phyloP scores from a whole-genome alignment of 148 eudicot genomes.

The Cornus suecica region DNA sequence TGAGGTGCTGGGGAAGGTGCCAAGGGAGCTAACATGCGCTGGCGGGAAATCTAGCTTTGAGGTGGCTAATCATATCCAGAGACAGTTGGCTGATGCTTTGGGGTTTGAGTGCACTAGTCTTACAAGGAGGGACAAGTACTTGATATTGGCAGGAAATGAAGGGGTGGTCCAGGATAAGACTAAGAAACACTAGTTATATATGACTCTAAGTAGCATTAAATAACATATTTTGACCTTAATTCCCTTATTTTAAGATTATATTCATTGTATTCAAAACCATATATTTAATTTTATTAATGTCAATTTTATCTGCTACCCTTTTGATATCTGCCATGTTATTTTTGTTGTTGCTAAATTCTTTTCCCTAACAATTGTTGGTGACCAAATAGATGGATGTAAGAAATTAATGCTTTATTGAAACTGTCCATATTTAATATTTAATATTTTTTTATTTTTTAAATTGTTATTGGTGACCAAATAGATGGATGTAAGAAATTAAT shows the following conservation, averaged over 20 bases:
- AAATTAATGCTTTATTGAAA: no score
- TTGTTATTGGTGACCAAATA: no score
- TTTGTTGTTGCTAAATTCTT: not conserved
- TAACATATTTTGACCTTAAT: not conserved
- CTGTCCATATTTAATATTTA: no score
- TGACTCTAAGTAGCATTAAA: not conserved
- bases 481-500: no score
- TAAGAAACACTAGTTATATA: not conserved
- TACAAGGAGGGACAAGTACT: constrained; percentile 76
- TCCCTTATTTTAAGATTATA: not conserved
- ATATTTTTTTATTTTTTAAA: no score
- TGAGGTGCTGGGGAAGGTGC: constrained; percentile 40
- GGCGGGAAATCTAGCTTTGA: constrained; percentile 56
- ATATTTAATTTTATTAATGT: no score
- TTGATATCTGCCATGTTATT: not conserved
- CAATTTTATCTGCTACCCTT: not conserved
- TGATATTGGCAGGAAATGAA: constrained; percentile 86
- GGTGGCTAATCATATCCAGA: constrained; percentile 77
- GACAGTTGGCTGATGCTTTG: constrained; percentile 59
- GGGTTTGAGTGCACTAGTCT: constrained; percentile 71
- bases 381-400: no score
- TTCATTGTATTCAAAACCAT: no score
- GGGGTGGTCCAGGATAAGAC: constrained; percentile 40
- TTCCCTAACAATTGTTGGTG: no score
- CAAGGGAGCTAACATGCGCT: constrained; percentile 28